Evolutionary conservation across 306 rosid genomes (phyloP).

Genomic region (Mimosa pudica): DNA sequence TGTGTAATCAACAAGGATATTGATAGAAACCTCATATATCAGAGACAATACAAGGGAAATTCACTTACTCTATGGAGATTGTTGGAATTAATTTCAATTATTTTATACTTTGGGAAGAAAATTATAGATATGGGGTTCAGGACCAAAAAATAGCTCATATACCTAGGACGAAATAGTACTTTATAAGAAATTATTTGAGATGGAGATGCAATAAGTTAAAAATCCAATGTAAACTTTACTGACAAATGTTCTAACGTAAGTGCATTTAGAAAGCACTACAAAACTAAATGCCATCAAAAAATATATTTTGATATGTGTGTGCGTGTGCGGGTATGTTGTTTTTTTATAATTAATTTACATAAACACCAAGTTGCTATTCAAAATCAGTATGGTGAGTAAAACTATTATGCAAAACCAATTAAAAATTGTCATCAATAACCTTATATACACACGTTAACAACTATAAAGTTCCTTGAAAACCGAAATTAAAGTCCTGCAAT

Average conservation of each 20-base stretch:
- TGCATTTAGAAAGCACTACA: not conserved
- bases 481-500: not conserved
- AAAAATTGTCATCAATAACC: not conserved
- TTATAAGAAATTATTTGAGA: not conserved
- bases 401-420: not conserved
- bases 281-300: not conserved
- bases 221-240: not conserved
- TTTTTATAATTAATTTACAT: not conserved
- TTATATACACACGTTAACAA: not conserved
- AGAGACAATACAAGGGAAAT: too few relatives aligned
- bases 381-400: not conserved
- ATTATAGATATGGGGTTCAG: too few relatives aligned
- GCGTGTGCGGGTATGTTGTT: too few relatives aligned
- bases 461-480: not conserved
- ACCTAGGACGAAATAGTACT: too few relatives aligned
- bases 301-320: not conserved
- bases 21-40: too few relatives aligned
- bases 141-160: too few relatives aligned
- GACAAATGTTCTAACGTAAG: not conserved
- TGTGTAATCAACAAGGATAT: too few relatives aligned
- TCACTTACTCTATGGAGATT: too few relatives aligned
- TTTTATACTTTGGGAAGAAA: too few relatives aligned
- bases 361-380: constrained; percentile 24
- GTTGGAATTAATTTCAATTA: too few relatives aligned
- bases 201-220: not conserved